phyloP scores from a whole-genome alignment of 345 rosid genomes.

The Microthlaspi erraticum region DNA sequence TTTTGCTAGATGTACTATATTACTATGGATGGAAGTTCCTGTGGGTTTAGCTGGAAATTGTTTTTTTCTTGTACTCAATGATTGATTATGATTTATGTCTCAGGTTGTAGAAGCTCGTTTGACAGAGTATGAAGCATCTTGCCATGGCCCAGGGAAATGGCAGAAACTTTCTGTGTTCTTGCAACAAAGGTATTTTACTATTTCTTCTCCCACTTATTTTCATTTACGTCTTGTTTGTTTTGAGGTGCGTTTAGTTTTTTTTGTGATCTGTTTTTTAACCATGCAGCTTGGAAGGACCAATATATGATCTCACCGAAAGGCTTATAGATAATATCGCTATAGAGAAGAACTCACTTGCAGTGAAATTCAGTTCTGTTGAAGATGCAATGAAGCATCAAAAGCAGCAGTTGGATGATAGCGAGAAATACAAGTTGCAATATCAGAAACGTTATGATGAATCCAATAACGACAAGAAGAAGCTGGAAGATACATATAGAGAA shows the following conservation, averaged over 20 bases:
- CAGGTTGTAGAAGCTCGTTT: slow-evolving; percentile 87
- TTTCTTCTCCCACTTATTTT: not conserved
- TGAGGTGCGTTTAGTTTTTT: not conserved
- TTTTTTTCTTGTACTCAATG: slow-evolving; percentile 8
- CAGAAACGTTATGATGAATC: slow-evolving; percentile 94
- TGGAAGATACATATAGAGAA: slow-evolving; percentile 75
- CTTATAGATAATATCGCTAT: slow-evolving; percentile 76
- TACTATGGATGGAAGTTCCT: not conserved
- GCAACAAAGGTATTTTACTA: slow-evolving; percentile 69
- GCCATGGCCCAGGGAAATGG: slow-evolving; percentile 94
- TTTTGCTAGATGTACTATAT: not conserved
- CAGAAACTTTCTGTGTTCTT: slow-evolving; percentile 84
- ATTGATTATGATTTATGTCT: slow-evolving; percentile 30
- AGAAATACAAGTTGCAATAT: slow-evolving; percentile 79
- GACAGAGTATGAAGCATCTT: slow-evolving; percentile 74
- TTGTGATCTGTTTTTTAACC: slow-evolving; percentile 16
- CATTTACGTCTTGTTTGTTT: slow-evolving; percentile 5
- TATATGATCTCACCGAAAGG: slow-evolving; percentile 80
- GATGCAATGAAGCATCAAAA: slow-evolving; percentile 76
- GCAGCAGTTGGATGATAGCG: slow-evolving; percentile 90
- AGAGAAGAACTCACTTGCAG: slow-evolving; percentile 75
- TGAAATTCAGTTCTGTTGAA: slow-evolving; percentile 85
- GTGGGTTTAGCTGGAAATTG: not conserved
- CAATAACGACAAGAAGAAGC: slow-evolving; percentile 86
- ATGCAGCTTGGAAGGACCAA: slow-evolving; percentile 89